phyloP scores from a whole-genome alignment of 208 protist genomes.

The Wallacemonas sp. region DNA sequence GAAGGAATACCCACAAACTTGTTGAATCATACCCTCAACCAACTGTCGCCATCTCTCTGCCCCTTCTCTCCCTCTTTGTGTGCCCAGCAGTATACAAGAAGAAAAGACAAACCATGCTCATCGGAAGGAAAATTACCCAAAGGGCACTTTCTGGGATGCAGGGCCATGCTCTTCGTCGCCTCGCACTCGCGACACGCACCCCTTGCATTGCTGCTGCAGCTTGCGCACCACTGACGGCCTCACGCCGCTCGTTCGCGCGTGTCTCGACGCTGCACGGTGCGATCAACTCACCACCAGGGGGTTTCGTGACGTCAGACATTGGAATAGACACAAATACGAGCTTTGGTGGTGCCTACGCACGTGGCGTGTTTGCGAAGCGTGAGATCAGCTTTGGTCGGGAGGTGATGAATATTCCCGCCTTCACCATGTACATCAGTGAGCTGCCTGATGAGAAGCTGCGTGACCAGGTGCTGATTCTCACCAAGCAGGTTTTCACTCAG shows the following conservation, averaged over 20 bases:
- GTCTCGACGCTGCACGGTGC: conserved; percentile 70
- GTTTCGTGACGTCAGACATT: conserved; percentile 80
- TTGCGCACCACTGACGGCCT: conserved; percentile 6
- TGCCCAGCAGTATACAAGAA: neutral
- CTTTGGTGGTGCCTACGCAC: conserved; percentile 71
- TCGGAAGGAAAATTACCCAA: neutral
- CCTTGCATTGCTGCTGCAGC: too few relatives aligned
- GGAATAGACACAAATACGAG: conserved; percentile 76
- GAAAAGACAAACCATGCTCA: neutral
- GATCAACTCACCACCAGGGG: conserved; percentile 56
- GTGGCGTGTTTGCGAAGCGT: conserved; percentile 69
- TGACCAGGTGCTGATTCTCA: conserved; percentile 77
- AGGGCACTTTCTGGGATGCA: neutral
- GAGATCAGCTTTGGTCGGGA: conserved; percentile 82
- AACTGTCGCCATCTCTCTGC: neutral
- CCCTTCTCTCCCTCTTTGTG: neutral
- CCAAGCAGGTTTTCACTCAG: conserved; percentile 69
- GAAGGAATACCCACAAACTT: too few relatives aligned
- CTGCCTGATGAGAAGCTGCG: conserved; percentile 42
- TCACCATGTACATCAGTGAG: conserved; percentile 80
- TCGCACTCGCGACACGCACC: neutral
- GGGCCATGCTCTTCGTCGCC: neutral
- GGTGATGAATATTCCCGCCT: conserved; percentile 81
- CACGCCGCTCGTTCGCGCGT: conserved; percentile 45
- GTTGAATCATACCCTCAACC: too few relatives aligned